phyloP scores from a whole-genome alignment of 106 monocot species.

The Amphibolis antarctica region DNA sequence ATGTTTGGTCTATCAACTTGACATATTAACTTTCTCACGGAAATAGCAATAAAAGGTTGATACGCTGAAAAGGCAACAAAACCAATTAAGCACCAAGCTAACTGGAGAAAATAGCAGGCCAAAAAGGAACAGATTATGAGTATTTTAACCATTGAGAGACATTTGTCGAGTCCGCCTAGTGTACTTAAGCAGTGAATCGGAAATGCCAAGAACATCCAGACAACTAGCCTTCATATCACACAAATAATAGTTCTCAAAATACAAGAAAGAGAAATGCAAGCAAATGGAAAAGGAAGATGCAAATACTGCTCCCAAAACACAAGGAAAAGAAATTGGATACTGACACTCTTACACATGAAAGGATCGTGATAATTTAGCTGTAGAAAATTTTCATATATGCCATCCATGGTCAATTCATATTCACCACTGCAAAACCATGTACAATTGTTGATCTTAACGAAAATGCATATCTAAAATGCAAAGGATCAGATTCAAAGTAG shows the following conservation, averaged over 20 bases:
- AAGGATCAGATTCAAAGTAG: constrained; percentile 1
- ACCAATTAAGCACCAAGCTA: neutral
- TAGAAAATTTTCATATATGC: constrained; percentile 91
- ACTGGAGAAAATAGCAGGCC: neutral
- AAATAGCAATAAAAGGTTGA: constrained; percentile 59
- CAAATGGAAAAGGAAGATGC: neutral
- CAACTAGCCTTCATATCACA: constrained; percentile 48
- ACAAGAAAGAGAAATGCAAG: too few relatives aligned
- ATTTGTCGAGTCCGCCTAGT: constrained; percentile 66
- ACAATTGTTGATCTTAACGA: constrained; percentile 3
- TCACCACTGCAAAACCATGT: constrained; percentile 59
- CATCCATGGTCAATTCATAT: constrained; percentile 95
- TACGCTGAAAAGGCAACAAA: constrained; percentile 31
- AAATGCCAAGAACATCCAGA: constrained; percentile 61
- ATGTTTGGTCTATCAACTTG: constrained; percentile 84
- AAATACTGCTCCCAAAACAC: neutral
- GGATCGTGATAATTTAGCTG: constrained; percentile 83
- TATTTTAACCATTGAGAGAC: constrained; percentile 52
- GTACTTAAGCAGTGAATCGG: constrained; percentile 60
- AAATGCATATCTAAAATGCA: neutral
- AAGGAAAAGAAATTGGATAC: constrained; percentile 9
- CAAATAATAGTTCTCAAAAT: neutral
- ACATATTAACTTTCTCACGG: constrained; percentile 46
- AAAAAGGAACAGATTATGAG: neutral
- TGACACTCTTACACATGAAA: constrained; percentile 78